Percentiles rank a stretch among this genome's conserved stretches.
These are phyloP conservation scores for Marasmius oreades DNA, from an alignment of 1,284 basidiomycete genomes.

Conservation along the genomic window DNA sequence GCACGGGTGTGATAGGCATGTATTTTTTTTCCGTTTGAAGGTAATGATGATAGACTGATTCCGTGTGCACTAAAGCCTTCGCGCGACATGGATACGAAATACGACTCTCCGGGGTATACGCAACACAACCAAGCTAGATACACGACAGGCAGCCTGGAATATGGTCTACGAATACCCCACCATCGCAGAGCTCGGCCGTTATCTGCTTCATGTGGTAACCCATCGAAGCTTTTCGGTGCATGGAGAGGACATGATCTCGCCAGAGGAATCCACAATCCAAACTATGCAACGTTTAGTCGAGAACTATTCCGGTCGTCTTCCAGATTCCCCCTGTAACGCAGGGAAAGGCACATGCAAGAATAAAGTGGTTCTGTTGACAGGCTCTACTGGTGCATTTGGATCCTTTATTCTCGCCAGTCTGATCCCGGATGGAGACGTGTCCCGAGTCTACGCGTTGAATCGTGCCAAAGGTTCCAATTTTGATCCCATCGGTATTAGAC, in stretches of 20 bases:
- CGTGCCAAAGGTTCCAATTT: slow-evolving; percentile 13
- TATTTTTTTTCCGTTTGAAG: too few species aligned
- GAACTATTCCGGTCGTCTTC: slow-evolving; percentile 1
- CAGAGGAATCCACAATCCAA: background rate
- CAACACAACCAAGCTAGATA: slow-evolving; percentile 17
- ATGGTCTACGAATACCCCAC: slow-evolving; percentile 25
- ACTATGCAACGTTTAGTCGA: slow-evolving; percentile 2
- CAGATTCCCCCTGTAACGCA: background rate
- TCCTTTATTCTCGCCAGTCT: background rate
- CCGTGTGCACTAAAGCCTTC: slow-evolving; percentile 21
- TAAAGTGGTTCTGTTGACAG: slow-evolving; percentile 3
- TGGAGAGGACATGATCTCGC: background rate
- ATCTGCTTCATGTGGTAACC: slow-evolving; percentile 2
- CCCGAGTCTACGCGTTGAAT: slow-evolving; percentile 27
- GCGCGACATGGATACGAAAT: slow-evolving; percentile 29
- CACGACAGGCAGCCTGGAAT: slow-evolving; percentile 16
- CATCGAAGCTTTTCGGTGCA: background rate
- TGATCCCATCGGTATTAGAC: slow-evolving; percentile 12
- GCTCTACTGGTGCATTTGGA: slow-evolving; percentile 3
- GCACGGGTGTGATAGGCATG: slow-evolving; percentile 35
- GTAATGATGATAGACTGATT: too few species aligned
- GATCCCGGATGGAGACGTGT: slow-evolving; percentile 13
- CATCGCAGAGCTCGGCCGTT: slow-evolving; percentile 12
- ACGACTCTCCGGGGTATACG: slow-evolving; percentile 21
- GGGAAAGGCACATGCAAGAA: background rate